Conservation (phyloP, 129 eudicot genomes). For the Solidago caesia region DNA sequence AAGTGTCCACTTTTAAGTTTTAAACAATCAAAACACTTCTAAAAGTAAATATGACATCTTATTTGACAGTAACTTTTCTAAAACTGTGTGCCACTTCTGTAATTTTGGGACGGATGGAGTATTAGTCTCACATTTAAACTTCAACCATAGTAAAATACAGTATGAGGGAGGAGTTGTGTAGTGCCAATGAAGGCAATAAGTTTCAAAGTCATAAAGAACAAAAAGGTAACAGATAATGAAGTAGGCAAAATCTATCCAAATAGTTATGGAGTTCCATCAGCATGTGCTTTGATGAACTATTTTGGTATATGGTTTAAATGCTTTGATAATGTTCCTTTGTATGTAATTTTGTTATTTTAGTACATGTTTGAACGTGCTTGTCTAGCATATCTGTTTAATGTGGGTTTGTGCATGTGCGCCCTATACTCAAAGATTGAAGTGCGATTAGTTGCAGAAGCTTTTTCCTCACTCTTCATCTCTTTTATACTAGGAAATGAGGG, state of each 20-base stretch:
- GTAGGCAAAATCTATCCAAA: neutral
- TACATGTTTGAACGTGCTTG: neutral
- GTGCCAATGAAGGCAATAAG: neutral
- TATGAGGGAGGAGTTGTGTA: neutral
- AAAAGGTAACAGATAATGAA: neutral
- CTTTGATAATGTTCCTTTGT: neutral
- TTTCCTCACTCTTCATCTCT: too few relatives aligned
- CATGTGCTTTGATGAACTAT: neutral
- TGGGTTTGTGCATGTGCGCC: constrained; percentile 2
- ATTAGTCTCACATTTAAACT: neutral
- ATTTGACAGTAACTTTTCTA: too few relatives aligned
- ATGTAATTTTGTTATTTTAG: neutral
- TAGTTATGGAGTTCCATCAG: neutral
- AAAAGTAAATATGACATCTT: too few relatives aligned
- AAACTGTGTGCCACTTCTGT: too few relatives aligned
- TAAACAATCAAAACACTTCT: too few relatives aligned
- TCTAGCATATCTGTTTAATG: neutral
- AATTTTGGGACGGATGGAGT: too few relatives aligned
- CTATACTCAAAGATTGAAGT: neutral
- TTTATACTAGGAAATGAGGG: too few relatives aligned
- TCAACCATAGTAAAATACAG: neutral
- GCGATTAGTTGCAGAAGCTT: neutral
- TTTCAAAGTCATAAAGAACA: constrained; percentile 4
- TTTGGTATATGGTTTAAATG: neutral
- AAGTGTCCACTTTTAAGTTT: too few relatives aligned